Evolutionary conservation across 768 basidiomycete species (phyloP).

Genomic region (Russula lepida): DNA sequence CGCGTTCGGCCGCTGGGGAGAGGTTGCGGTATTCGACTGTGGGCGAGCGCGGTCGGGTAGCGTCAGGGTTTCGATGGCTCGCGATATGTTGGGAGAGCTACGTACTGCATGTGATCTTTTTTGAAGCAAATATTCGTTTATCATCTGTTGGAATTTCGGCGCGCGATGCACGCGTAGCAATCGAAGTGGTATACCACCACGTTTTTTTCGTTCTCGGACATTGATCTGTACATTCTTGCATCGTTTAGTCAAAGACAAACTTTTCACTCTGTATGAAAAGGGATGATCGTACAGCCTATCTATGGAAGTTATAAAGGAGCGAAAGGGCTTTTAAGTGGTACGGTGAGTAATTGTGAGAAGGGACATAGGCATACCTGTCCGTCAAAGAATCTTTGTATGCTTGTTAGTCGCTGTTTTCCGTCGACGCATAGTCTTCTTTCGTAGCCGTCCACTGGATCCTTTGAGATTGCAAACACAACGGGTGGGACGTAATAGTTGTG

Average conservation of each 20-base stretch:
- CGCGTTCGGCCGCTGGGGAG: slow-evolving; percentile 51
- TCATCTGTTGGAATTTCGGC: slow-evolving; percentile 44
- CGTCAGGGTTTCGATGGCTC: neutral
- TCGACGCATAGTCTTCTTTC: slow-evolving; percentile 53
- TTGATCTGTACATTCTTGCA: no score
- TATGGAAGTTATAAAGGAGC: slow-evolving; percentile 22
- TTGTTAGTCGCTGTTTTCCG: slow-evolving; percentile 75
- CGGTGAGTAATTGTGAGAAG: neutral
- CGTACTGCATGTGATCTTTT: slow-evolving; percentile 56
- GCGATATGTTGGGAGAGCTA: neutral
- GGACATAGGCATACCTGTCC: slow-evolving; percentile 44
- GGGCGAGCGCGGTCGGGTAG: neutral
- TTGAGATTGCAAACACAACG: slow-evolving; percentile 53
- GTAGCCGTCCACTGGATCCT: slow-evolving; percentile 30
- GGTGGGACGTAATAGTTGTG: slow-evolving; percentile 77
- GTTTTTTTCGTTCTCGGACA: slow-evolving; percentile 48
- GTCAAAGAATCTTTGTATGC: slow-evolving; percentile 64
- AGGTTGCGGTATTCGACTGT: slow-evolving; percentile 66
- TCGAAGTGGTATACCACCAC: slow-evolving; percentile 54
- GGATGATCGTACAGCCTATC: slow-evolving; percentile 45
- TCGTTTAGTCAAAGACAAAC: neutral
- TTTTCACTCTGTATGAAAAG: slow-evolving; percentile 17
- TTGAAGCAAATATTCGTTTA: slow-evolving; percentile 43
- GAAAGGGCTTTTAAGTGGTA: no score
- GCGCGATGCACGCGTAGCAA: slow-evolving; percentile 35